Percentiles rank a stretch among this genome's conserved stretches.
Evolutionary conservation across 192 early-diverging fungal species (phyloP).

Genomic region (Kappamyces sp.): DNA sequence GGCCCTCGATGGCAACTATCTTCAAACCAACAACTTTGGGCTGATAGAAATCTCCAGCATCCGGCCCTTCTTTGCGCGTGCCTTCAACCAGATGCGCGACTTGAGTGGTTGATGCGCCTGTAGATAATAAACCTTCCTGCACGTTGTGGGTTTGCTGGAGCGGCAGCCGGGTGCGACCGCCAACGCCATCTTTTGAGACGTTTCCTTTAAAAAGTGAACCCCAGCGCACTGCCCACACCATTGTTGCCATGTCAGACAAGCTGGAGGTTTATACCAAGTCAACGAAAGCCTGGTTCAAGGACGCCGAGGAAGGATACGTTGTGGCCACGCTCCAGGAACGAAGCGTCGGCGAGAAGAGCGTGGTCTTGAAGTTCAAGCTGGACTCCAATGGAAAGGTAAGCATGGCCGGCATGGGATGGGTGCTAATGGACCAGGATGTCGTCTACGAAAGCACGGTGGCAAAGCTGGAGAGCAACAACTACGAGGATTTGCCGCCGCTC

Average conservation of each 20-base stretch:
- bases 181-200: no score
- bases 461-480: conserved; percentile 61
- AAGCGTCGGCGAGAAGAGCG: conserved; percentile 47
- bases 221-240: not conserved
- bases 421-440: conserved; percentile 47
- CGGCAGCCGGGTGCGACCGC: no score
- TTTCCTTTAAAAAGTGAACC: no score
- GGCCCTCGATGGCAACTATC: conserved; percentile 53
- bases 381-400: conserved; percentile 51
- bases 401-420: no score
- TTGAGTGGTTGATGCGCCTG: conserved; percentile 18
- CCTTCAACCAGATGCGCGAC: conserved; percentile 66
- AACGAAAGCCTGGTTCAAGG: conserved; percentile 79
- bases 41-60: conserved; percentile 89
- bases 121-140: no score
- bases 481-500: conserved; percentile 76
- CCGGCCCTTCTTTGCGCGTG: conserved; percentile 78
- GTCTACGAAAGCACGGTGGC: conserved; percentile 64
- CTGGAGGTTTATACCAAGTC: conserved; percentile 28
- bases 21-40: conserved; percentile 74
- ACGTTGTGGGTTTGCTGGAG: no score
- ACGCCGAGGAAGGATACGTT: conserved; percentile 80
- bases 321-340: conserved; percentile 57
- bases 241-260: conserved; percentile 15
- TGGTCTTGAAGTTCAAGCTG: conserved; percentile 58